Conservation (phyloP, 768 basidiomycete species). For the Calocybe cyanea region DNA sequence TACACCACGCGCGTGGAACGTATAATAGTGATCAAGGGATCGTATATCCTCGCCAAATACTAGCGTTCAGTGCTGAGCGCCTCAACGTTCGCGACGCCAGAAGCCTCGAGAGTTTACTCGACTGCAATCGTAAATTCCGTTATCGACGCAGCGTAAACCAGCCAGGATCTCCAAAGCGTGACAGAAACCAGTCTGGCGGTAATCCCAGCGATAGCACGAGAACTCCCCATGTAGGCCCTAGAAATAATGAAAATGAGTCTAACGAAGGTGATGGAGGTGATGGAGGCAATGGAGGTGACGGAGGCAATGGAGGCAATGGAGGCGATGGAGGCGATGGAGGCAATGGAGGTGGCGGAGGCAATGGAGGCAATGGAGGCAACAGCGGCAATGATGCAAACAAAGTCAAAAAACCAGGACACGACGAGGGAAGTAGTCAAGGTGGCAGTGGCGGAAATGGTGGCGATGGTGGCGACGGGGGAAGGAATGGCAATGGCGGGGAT, state of each 20-base stretch:
- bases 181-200: neutral
- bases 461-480: neutral
- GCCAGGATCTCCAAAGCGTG: neutral
- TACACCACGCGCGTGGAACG: conserved; percentile 7
- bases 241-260: neutral
- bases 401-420: neutral
- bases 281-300: neutral
- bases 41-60: conserved; percentile 11
- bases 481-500: conserved; percentile 1
- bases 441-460: conserved; percentile 2
- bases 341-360: neutral
- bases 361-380: neutral
- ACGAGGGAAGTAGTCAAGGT: neutral
- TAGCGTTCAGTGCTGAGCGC: conserved; percentile 10
- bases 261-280: conserved; percentile 1
- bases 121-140: conserved; percentile 11
- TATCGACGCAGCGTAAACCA: too few relatives aligned
- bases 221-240: neutral
- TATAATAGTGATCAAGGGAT: conserved; percentile 7
- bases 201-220: neutral
- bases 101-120: conserved; percentile 10
- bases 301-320: neutral
- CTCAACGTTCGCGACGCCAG: conserved; percentile 3
- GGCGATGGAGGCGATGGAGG: neutral
- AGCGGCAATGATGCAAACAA: neutral